Evolutionary conservation across 208 protist genomes (phyloP).

Genomic region (Spongospora subterranea): DNA sequence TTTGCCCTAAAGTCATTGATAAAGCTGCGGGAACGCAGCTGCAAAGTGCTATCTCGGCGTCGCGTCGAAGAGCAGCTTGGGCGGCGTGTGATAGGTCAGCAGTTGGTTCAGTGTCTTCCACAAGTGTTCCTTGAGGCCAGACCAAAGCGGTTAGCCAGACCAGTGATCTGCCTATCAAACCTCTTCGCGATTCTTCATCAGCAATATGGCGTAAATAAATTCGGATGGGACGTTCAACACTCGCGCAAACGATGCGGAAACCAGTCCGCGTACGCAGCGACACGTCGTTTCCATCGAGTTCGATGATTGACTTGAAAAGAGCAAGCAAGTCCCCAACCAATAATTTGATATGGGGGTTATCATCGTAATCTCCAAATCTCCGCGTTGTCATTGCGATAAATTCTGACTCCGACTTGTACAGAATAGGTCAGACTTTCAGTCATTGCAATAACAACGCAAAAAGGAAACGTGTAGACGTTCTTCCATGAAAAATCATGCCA

Average conservation of each 20-base stretch:
- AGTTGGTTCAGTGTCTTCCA: background rate
- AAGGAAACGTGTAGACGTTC: background rate
- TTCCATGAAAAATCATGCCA: background rate
- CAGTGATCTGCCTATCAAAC: background rate
- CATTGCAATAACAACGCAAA: no score
- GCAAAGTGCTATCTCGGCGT: background rate
- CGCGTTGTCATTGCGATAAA: no score
- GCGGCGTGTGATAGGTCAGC: background rate
- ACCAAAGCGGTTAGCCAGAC: background rate
- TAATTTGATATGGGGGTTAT: background rate
- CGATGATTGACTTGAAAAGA: background rate
- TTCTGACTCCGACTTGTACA: no score
- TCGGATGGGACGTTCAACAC: background rate
- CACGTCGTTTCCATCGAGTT: background rate
- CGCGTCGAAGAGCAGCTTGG: background rate
- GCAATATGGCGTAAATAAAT: background rate
- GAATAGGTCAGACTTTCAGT: no score
- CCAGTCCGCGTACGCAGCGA: background rate
- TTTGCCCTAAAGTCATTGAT: background rate
- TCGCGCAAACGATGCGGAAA: background rate
- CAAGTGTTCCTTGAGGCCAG: background rate
- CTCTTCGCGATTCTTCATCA: no score
- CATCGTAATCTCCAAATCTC: background rate
- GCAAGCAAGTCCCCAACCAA: background rate
- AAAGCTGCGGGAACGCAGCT: background rate